These are phyloP conservation scores for Rhododendron simsii DNA, from an alignment of 148 eudicot species.

Conservation along the genomic window DNA sequence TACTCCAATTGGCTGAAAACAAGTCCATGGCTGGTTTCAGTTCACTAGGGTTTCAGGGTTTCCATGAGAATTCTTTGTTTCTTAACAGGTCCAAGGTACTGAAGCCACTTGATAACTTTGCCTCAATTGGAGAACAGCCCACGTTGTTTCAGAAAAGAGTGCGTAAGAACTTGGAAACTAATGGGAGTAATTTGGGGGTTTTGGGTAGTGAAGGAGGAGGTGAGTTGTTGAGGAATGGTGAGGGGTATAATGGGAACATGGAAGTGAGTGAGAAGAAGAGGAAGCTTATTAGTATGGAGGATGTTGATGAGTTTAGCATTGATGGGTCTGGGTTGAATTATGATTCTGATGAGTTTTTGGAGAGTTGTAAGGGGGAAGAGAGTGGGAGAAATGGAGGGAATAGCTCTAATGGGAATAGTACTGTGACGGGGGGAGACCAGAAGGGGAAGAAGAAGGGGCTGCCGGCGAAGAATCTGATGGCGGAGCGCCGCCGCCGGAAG, in stretches of 20 bases:
- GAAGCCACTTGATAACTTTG: slow-evolving; percentile 71
- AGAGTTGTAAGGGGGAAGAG: slow-evolving; percentile 33
- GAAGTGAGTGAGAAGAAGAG: slow-evolving; percentile 32
- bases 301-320: slow-evolving; percentile 50
- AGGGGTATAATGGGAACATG: slow-evolving; percentile 20
- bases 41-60: slow-evolving; percentile 34
- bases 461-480: slow-evolving; percentile 96
- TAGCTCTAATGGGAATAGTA: slow-evolving; percentile 50
- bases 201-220: slow-evolving; percentile 18
- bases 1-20: slow-evolving; percentile 37
- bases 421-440: slow-evolving; percentile 43
- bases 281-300: slow-evolving; percentile 41
- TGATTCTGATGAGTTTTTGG: slow-evolving; percentile 82
- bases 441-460: slow-evolving; percentile 86
- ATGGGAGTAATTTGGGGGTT: slow-evolving; percentile 26
- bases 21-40: slow-evolving; percentile 26
- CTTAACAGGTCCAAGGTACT: slow-evolving; percentile 56
- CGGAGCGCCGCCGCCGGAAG: slow-evolving; percentile 82
- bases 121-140: slow-evolving; percentile 66
- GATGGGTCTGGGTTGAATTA: slow-evolving; percentile 70
- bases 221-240: slow-evolving; percentile 7
- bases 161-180: slow-evolving; percentile 49
- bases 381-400: slow-evolving; percentile 42
- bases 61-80: slow-evolving; percentile 41
- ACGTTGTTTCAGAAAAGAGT: slow-evolving; percentile 90